phyloP scores from a whole-genome alignment of 257 asterid species.

The Scutellaria baicalensis region DNA sequence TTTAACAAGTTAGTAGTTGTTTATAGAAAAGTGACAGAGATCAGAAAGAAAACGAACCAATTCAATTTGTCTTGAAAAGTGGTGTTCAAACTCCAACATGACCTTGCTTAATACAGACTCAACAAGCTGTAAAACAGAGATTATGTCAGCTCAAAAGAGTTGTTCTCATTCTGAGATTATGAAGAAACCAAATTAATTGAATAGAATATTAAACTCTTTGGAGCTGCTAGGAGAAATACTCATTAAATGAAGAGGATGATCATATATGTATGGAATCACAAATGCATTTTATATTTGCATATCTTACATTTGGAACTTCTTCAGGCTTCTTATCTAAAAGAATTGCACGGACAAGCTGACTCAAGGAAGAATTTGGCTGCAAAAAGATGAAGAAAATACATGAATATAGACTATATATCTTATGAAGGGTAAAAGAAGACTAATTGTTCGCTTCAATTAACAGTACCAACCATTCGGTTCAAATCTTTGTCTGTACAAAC shows the following conservation, averaged over 20 bases:
- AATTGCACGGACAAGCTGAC: constrained; percentile 69
- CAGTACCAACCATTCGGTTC: constrained; percentile 46
- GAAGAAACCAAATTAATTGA: background rate
- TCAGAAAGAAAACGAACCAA: constrained; percentile 31
- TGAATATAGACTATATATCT: background rate
- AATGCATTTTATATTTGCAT: background rate
- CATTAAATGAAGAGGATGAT: background rate
- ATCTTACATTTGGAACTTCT: constrained; percentile 73
- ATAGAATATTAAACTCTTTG: background rate
- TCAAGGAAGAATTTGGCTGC: constrained; percentile 80
- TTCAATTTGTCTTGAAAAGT: constrained; percentile 52
- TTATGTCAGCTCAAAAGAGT: constrained; percentile 3
- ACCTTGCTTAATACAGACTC: constrained; percentile 84
- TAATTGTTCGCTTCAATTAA: background rate
- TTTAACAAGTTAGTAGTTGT: background rate
- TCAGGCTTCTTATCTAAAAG: constrained; percentile 82
- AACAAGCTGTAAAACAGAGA: constrained; percentile 58
- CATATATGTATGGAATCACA: background rate
- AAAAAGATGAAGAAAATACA: background rate
- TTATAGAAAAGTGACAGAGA: background rate
- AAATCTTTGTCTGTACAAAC: constrained; percentile 33
- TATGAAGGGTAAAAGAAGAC: background rate
- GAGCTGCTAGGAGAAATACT: background rate
- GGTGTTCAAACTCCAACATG: constrained; percentile 83
- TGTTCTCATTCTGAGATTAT: background rate